Evolutionary conservation across 495 filamentous ascomycete species (phyloP), one percentile per base, ranked within the genome.

Genomic region (Articulospora tetracladia): DNA sequence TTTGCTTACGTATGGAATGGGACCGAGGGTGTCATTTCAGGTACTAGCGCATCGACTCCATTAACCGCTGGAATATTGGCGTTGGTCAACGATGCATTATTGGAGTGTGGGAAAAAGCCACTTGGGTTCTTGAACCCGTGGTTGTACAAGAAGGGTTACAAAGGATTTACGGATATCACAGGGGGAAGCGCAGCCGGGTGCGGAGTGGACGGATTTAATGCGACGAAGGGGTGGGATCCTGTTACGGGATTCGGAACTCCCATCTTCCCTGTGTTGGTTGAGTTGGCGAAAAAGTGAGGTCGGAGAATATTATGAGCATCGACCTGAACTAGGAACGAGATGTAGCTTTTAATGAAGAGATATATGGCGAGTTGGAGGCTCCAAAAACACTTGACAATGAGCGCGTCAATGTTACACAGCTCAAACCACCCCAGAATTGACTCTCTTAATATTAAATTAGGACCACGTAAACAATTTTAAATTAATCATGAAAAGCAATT

Each of bases 91-190:
- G 83, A 86, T 69, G 82, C 81, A 62, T 71, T 83, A 3, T 60
- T 86, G 19, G 73, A 74, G 1, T 67, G 64, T 4, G 84, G 82
- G 41, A 81, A 86, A 57, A 67, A 79, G 19, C 77, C 78, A 0
- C 73, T 87, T 3, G 85, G 85, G 0, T 79, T 88, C 57, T 69
- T 86, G 44, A 86, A 87, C 60, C 85, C 82, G 12, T 73, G 75
- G 13, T 68, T 88, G 17, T 88, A 89, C 65, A 74, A 72, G 0
- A 72, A 88, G 60, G 82, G 83, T 1, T 58, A 54, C 27, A 79
- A 79, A 28, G 77, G 76, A 0, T 78, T 89, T 48, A 83, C 81
- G 53, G 86, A 89, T 68, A 76, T 90, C 51, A 83, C 74, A 6
- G 63, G 61, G 7, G 86, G 86, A 0, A 77, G 68, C 6, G 87